Evolutionary conservation across 1,284 basidiomycete species (phyloP), one percentile per base, ranked within the genome.

Genomic region (Stereum hirsutum): DNA sequence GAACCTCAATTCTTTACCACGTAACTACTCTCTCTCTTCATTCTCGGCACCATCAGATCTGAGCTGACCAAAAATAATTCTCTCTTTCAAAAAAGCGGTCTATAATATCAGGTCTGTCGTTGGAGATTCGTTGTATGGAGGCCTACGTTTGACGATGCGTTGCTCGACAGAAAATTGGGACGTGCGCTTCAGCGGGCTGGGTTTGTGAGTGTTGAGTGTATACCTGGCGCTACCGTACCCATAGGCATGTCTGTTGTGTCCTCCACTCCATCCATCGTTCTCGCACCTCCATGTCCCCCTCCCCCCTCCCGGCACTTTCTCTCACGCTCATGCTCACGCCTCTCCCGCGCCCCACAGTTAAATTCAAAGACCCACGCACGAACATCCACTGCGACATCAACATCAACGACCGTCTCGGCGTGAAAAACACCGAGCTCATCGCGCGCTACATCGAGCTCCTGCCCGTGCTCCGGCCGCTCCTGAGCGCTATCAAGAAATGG

Each of bases 351-450:
- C 14, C 24, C n/a, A n/a, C 48, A 79, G 78, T 79, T 15, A 77
- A 73, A 53, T 72, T 74, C 46, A 53, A 44, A 7, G 74, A 80
- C 49, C 62, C 58, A 2, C n/a, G 21, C 0, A 71, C 68, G 0
- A 55, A 58, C 6, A 48, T 78, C 20, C 46, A 63, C 0, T 70
- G 74, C 47, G 78, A 81, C 47, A 59, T 81, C 44, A 78, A 78
- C 49, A 62, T 78, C 43, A 81, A 81, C 53, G 71, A 77, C 26
- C 70, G 68, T 11, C 61, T 80, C 1, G 78, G 78, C 0, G 47
- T 70, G 1, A 50, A 61, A 36, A 81, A 79, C 46, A 73, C 77
- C 0, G 45, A 57, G 8, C 55, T 82, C 41, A 58, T 82, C 34
- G 57, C 55, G 20, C 54, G 55, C 6, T 81, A 81, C 53, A 74